A percentile compares a stretch with the other conserved stretches of the same genome.
phyloP scores from a whole-genome alignment of 2,329 filamentous ascomycete species.

The Fusarium caatingaense region DNA sequence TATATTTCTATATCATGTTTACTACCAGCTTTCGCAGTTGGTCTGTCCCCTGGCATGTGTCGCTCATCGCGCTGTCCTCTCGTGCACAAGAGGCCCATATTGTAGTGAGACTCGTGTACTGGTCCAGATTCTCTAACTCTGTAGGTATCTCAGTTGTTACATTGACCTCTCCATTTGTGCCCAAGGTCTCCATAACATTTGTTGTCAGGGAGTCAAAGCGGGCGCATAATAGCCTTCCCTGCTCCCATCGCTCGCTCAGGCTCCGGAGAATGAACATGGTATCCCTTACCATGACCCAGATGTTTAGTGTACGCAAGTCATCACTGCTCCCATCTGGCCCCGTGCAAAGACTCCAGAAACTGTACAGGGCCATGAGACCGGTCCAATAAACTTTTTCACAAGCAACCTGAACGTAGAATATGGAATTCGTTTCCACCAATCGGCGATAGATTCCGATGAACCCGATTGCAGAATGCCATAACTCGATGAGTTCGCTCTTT shows the following conservation, averaged over 20 bases:
- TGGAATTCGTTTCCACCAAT: conserved; percentile 4
- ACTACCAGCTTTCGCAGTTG: background rate
- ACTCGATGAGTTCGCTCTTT: background rate
- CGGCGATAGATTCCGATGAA: conserved; percentile 1
- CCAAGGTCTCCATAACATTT: background rate
- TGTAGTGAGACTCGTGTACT: conserved; percentile 6
- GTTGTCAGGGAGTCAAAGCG: conserved; percentile 1
- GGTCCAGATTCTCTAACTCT: background rate
- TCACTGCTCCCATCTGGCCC: accelerated
- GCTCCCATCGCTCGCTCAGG: conserved; percentile 13
- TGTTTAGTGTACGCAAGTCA: background rate
- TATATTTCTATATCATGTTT: background rate
- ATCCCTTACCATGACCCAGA: conserved; percentile 14
- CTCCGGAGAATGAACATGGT: background rate
- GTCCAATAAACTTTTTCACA: conserved; percentile 20
- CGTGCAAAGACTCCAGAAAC: background rate
- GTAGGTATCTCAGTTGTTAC: accelerated
- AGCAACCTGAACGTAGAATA: conserved; percentile 15
- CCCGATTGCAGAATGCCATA: conserved; percentile 1
- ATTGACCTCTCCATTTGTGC: accelerated
- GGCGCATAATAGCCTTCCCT: background rate
- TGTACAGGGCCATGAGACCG: background rate
- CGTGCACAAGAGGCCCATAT: background rate
- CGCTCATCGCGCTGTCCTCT: accelerated
- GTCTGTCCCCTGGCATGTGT: background rate